Percentiles rank a stretch among this genome's conserved stretches.
These are phyloP conservation scores for Xylaria sp. DNA, from an alignment of 2,329 filamentous ascomycete genomes.

Conservation along the genomic window DNA sequence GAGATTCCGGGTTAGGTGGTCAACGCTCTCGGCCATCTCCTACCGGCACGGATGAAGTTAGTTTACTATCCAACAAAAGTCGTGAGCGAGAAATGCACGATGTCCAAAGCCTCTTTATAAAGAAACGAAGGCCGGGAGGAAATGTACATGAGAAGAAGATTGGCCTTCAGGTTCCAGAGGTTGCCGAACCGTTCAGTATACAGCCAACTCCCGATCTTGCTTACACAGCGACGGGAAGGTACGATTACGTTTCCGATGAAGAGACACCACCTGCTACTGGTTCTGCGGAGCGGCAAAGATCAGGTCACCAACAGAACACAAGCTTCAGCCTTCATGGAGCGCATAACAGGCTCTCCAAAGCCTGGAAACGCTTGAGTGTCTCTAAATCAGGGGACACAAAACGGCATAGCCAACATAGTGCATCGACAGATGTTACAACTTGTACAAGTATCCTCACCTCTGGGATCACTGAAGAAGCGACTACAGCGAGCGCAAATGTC, in stretches of 20 bases:
- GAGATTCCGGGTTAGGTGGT: slow-evolving; percentile 38
- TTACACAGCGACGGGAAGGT: slow-evolving; percentile 40
- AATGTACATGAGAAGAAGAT: slow-evolving; percentile 29
- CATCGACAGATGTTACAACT: slow-evolving; percentile 43
- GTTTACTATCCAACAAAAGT: slow-evolving; percentile 47
- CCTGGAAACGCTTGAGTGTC: slow-evolving; percentile 43
- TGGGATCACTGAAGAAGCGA: slow-evolving; percentile 43
- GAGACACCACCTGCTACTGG: slow-evolving; percentile 37
- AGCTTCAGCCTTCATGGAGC: slow-evolving; percentile 35
- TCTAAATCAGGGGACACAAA: slow-evolving; percentile 36
- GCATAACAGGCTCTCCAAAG: slow-evolving; percentile 44
- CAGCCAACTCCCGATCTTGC: slow-evolving; percentile 48
- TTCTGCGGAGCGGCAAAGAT: slow-evolving; percentile 34
- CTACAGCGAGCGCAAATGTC: slow-evolving; percentile 42
- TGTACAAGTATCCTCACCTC: slow-evolving; percentile 48
- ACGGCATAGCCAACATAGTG: slow-evolving; percentile 44
- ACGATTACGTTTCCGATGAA: slow-evolving; percentile 42
- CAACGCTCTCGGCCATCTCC: slow-evolving; percentile 29
- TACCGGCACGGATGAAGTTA: slow-evolving; percentile 39
- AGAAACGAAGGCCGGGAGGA: slow-evolving; percentile 27
- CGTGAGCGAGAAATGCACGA: slow-evolving; percentile 42
- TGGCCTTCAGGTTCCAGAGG: slow-evolving; percentile 40
- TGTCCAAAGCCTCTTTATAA: slow-evolving; percentile 34
- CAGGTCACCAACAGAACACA: slow-evolving; percentile 36
- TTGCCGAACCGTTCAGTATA: slow-evolving; percentile 47